These are phyloP conservation scores for Rubia tinctorum DNA, from an alignment of 305 asterid genomes.

Conservation along the genomic window DNA sequence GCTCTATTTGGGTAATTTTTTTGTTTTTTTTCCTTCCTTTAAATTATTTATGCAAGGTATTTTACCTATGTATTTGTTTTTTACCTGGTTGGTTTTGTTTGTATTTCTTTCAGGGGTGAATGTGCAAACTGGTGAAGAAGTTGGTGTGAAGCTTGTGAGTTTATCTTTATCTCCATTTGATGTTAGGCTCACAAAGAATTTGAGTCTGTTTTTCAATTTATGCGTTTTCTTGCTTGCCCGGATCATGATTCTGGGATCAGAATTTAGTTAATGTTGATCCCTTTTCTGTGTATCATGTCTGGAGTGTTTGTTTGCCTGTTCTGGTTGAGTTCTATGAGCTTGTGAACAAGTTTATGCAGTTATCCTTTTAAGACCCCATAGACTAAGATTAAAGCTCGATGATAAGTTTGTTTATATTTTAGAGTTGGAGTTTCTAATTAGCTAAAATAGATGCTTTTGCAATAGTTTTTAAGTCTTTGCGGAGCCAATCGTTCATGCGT, in stretches of 20 bases:
- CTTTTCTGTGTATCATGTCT: neutral
- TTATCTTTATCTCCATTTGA: slow-evolving; percentile 1
- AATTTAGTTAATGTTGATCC: neutral
- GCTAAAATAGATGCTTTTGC: neutral
- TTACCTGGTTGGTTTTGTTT: slow-evolving; percentile 10
- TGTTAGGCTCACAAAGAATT: neutral
- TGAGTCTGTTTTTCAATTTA: neutral
- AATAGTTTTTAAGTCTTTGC: neutral
- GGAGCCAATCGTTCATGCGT: neutral
- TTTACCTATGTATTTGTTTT: slow-evolving; percentile 7
- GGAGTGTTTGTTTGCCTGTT: neutral
- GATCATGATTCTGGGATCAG: neutral
- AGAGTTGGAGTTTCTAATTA: neutral
- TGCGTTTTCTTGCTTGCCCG: neutral
- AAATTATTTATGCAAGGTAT: neutral
- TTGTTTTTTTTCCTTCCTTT: neutral
- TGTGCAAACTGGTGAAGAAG: slow-evolving; percentile 79
- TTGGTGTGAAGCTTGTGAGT: slow-evolving; percentile 84
- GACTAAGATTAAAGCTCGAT: neutral
- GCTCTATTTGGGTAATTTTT: slow-evolving; percentile 70
- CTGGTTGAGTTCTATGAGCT: neutral
- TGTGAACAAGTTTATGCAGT: neutral
- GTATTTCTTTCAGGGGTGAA: slow-evolving; percentile 57
- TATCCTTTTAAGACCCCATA: neutral
- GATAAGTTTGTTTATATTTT: neutral